These are phyloP conservation scores for Salix exigua DNA, from an alignment of 345 rosid genomes.

Conservation along the genomic window DNA sequence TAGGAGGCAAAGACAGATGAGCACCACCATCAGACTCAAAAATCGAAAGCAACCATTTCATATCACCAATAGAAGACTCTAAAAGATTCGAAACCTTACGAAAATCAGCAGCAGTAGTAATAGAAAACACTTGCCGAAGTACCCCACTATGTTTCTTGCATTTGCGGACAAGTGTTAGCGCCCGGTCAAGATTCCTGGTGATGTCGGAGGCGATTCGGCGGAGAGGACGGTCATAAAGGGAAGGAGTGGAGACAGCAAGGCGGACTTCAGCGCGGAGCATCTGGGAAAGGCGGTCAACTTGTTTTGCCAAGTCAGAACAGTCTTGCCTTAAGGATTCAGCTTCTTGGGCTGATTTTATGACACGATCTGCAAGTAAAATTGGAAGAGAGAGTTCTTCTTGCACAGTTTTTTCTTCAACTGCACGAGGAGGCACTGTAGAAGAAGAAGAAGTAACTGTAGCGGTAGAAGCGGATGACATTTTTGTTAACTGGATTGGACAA, in stretches of 20 bases:
- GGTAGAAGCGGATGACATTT: slow-evolving; percentile 10
- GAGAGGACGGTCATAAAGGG: slow-evolving; percentile 55
- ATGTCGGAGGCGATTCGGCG: slow-evolving; percentile 50
- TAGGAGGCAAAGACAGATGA: slow-evolving; percentile 49
- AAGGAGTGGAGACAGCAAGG: slow-evolving; percentile 28
- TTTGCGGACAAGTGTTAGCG: slow-evolving; percentile 48
- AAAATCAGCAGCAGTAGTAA: slow-evolving; percentile 50
- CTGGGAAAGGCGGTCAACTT: slow-evolving; percentile 44
- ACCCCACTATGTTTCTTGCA: slow-evolving; percentile 45
- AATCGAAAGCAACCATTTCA: slow-evolving; percentile 52
- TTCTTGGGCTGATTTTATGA: slow-evolving; percentile 37
- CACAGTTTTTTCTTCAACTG: slow-evolving; percentile 23
- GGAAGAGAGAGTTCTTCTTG: slow-evolving; percentile 36
- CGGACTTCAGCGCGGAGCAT: slow-evolving; percentile 58
- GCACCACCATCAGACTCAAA: slow-evolving; percentile 38
- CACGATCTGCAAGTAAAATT: slow-evolving; percentile 43
- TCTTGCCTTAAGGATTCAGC: slow-evolving; percentile 44
- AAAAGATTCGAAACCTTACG: slow-evolving; percentile 44
- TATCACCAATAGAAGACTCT: slow-evolving; percentile 56
- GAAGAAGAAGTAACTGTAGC: background rate
- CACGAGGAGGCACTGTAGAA: background rate
- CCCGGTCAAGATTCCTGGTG: slow-evolving; percentile 55
- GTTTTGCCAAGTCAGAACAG: slow-evolving; percentile 41
- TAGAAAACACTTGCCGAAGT: slow-evolving; percentile 58
- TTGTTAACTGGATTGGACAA: background rate